phyloP scores from a whole-genome alignment of 139 green algal species.

The Tetradesmus obliquus region DNA sequence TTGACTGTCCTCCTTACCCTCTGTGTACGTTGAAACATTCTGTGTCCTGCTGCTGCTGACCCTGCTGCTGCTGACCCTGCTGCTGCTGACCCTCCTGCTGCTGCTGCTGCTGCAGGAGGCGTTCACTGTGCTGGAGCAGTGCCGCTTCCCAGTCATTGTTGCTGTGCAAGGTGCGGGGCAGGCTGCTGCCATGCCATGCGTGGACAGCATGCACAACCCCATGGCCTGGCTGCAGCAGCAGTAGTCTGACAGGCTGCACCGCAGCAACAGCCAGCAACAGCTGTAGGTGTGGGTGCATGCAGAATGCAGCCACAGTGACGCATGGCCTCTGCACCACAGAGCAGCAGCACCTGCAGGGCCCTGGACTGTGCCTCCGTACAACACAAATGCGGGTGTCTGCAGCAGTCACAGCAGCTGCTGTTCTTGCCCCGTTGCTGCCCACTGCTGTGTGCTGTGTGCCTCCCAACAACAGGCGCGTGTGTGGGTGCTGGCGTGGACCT shows the following conservation, averaged over 20 bases:
- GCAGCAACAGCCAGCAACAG: not conserved
- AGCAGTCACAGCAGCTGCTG: not conserved
- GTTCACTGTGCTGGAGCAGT: constrained; percentile 75
- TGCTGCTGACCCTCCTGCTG: not conserved
- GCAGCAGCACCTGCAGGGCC: not conserved
- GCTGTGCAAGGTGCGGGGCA: constrained; percentile 46
- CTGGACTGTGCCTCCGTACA: no score
- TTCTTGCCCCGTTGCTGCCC: not conserved
- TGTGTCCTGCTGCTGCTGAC: not conserved
- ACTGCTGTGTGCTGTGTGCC: not conserved
- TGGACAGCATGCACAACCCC: not conserved
- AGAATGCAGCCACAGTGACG: no score
- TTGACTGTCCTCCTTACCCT: no score
- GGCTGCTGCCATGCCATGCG: not conserved
- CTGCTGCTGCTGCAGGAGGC: constrained; percentile 59
- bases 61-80: not conserved
- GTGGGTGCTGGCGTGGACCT: constrained; percentile 92
- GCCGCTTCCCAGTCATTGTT: constrained; percentile 75
- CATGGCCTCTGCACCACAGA: not conserved
- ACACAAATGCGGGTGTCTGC: not conserved
- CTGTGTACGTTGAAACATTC: no score
- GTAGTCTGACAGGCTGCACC: not conserved
- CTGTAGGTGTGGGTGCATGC: no score
- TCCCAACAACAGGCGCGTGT: constrained; percentile 72
- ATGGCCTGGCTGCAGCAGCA: not conserved